Base-by-base conservation (phyloP, 495 filamentous ascomycete species). In the Astrothelium macrocarpum region DNA sequence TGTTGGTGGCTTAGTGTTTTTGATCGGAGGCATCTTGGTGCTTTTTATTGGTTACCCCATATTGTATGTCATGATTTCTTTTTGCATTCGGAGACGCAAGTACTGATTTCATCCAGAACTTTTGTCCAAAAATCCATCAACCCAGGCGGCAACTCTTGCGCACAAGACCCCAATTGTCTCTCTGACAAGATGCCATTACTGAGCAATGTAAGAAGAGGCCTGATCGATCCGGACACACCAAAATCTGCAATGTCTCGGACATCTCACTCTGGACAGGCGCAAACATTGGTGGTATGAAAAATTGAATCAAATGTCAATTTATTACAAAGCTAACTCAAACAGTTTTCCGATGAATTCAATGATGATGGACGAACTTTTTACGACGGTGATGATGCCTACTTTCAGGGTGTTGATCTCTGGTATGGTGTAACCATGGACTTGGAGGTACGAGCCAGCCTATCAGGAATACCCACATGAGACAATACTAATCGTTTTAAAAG, bases 341-440 rank as follows among this genome's bases (percentile, higher is more conserved):
- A 86, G 83, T 91, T 90, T 66, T 91, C 88, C 1, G 89, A 92
- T 64, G 89, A 91, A 67, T 92, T 92, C 70, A 88, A 89, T 64
- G 81, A 72, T 18, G 80, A 83, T 58, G 86, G 86, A 11, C 79
- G 88, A 56, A 87, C 85, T 3, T 91, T 91, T 68, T 91, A 88
- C 69, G 80, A 83, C 43, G 85, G 81, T 25, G 88, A 91, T 68
- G 88, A 91, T 68, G 82, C 88, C 0, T 90, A 81, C 69, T 89
- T 83, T 69, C 79, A 85, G 71, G 88, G 78, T 1, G 81, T 89
- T 49, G 84, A 91, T 71, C 68, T 90, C n/a, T 90, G 89, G 87
- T 91, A 91, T 72, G 87, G 88, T 66, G 87, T 87, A 58, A 91
- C 88, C 2, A 78, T 84, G 68, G 88, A 91, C 78, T 72, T 90